These are phyloP conservation scores for Manihot esculenta DNA, from an alignment of 441 rosid species.

Conservation along the genomic window DNA sequence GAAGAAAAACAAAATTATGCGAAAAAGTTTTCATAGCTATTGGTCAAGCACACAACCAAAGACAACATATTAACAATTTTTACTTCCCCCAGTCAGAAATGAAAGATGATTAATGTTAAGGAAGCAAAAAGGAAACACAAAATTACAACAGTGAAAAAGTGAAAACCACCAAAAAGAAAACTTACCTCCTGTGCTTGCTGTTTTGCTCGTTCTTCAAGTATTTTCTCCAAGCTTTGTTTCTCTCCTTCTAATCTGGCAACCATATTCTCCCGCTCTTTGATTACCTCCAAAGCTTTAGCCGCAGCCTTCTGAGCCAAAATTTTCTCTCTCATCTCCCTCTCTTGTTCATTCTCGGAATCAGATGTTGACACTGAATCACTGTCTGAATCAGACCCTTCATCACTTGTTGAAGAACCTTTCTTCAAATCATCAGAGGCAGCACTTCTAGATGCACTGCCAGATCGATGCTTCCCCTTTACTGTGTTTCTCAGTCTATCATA, in stretches of 20 bases:
- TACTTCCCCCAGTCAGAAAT: not conserved
- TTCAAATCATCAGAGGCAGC: constrained; percentile 44
- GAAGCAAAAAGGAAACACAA: not conserved
- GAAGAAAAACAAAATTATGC: not conserved
- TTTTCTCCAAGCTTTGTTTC: constrained; percentile 92
- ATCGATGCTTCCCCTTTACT: constrained; percentile 39
- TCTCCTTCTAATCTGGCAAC: constrained; percentile 95
- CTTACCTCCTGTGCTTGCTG: constrained; percentile 92
- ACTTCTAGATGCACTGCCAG: constrained; percentile 34
- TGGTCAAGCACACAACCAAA: not conserved
- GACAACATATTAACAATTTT: not conserved
- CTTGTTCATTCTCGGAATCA: constrained; percentile 78
- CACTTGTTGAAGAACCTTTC: constrained; percentile 35
- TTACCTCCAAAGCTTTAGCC: constrained; percentile 69
- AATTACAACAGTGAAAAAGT: too few species aligned
- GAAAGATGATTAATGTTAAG: constrained; percentile 2
- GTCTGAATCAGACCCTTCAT: constrained; percentile 56
- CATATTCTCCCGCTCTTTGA: constrained; percentile 83
- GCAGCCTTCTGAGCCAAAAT: constrained; percentile 78
- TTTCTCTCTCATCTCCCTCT: constrained; percentile 75
- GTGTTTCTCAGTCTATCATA: constrained; percentile 32
- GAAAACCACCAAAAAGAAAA: not conserved
- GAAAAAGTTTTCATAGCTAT: not conserved
- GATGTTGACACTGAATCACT: constrained; percentile 70
- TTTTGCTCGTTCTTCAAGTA: constrained; percentile 90